Evolutionary conservation across 768 basidiomycete genomes (phyloP).

Genomic region (Boletus rubescentipes): DNA sequence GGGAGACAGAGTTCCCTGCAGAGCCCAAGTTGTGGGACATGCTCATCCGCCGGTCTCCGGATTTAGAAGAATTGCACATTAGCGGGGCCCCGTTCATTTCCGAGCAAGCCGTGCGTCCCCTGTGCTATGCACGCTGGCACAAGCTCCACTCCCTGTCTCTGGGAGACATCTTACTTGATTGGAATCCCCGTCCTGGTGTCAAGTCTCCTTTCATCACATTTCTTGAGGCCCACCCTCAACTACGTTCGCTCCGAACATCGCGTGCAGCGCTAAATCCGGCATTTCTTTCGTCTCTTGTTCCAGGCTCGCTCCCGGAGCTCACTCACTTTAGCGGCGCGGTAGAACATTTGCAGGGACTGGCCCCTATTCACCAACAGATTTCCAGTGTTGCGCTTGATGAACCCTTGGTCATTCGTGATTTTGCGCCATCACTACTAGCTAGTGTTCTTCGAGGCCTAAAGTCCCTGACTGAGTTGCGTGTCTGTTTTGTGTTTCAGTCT

Average conservation of each 20-base stretch:
- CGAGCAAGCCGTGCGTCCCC: slow-evolving; percentile 49
- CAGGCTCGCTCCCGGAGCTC: slow-evolving; percentile 46
- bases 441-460: slow-evolving; percentile 57
- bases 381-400: slow-evolving; percentile 63
- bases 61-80: slow-evolving; percentile 64
- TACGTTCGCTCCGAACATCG: slow-evolving; percentile 53
- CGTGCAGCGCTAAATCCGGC: slow-evolving; percentile 52
- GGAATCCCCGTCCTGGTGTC: slow-evolving; percentile 40
- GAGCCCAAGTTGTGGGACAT: slow-evolving; percentile 58
- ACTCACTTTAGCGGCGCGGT: slow-evolving; percentile 66
- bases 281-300: slow-evolving; percentile 50
- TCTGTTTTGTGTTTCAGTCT: slow-evolving; percentile 68
- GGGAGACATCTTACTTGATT: slow-evolving; percentile 66
- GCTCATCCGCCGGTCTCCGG: slow-evolving; percentile 62
- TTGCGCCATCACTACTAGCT: slow-evolving; percentile 61
- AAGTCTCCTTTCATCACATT: slow-evolving; percentile 65
- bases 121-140: slow-evolving; percentile 68
- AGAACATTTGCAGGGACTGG: slow-evolving; percentile 62
- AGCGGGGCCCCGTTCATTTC: slow-evolving; percentile 28
- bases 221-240: slow-evolving; percentile 59
- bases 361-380: slow-evolving; percentile 46
- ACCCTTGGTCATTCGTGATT: slow-evolving; percentile 63
- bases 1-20: slow-evolving; percentile 20
- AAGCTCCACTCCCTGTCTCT: slow-evolving; percentile 56
- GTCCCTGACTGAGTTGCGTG: slow-evolving; percentile 55